Evolutionary conservation across 768 basidiomycete species (phyloP), one percentile per base, ranked within the genome.

Genomic region (Leccinellum luteum): DNA sequence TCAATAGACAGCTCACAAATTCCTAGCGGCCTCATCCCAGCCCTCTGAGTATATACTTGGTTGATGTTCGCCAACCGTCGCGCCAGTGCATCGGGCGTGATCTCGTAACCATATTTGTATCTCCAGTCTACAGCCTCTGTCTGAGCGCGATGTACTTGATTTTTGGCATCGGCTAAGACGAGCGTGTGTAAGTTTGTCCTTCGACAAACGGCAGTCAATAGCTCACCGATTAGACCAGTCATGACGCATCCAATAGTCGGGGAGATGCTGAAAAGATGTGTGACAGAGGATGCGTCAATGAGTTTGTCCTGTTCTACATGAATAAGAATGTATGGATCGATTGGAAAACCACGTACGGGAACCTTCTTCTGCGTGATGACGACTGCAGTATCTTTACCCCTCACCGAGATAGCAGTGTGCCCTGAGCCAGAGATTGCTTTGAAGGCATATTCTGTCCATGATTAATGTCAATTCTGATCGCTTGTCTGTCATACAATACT

Each of bases 321-420:
- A 58, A 52, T 38, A 2, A 34, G 28, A n/a, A 23, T 14, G 15
- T n/a, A 44, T 19, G n/a, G 9, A 7, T 32, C 21, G 38, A 43
- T 23, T 15, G 21, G 35, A 19, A 43, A 44, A 51, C 28, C 25
- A 83, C 92, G 64, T 67, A 98, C 96, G 27, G 97, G 94, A 35
- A 99, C 89, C 79, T 98, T 98, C 78, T 94, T 94, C 78, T 98
- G 97, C 21, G 96, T 98, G 66, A 99, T 94, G 43, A 98, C 90
- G 8, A 98, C 94, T 5, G 89, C 82, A 6, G 94, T 96, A 65
- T 98, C 95, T 73, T 92, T 92, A 17, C 97, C 97, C 67, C 96
- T 79, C 47, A 98, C 90, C 17, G 95, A 83, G 51, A 99, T 82
- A 1, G 96, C 86, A 2, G 97, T 98, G 68, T 98, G 93, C 1